Percentiles rank a stretch among this genome's conserved stretches.
Evolutionary conservation across 768 basidiomycete genomes (phyloP).

Genomic region (Russula emetica): DNA sequence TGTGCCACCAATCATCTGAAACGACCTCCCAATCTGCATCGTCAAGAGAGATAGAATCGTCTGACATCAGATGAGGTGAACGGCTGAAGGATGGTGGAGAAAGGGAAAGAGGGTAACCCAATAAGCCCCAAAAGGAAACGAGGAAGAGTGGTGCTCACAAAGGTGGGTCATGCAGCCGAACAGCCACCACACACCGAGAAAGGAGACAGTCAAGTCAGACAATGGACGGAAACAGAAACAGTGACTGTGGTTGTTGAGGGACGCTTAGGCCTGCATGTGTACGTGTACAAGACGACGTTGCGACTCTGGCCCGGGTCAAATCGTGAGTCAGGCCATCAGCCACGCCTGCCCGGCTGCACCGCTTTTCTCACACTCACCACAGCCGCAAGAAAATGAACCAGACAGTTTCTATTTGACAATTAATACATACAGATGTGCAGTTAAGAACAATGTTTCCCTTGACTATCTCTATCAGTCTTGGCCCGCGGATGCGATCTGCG

Average conservation of each 20-base stretch:
- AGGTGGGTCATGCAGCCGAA: conserved; percentile 26
- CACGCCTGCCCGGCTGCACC: neutral
- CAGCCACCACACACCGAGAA: conserved; percentile 23
- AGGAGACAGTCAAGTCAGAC: conserved; percentile 18
- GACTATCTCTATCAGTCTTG: neutral
- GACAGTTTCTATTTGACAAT: neutral
- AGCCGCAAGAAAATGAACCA: neutral
- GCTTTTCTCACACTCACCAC: conserved; percentile 18
- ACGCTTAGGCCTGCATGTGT: conserved; percentile 20
- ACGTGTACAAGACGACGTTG: conserved; percentile 14
- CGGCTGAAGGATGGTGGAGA: conserved; percentile 18
- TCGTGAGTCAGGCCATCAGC: neutral
- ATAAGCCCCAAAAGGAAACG: conserved; percentile 25
- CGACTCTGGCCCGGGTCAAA: neutral
- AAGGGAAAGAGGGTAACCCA: conserved; percentile 24
- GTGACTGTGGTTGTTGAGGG: conserved; percentile 10
- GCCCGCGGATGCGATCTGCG: neutral
- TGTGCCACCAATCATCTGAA: conserved; percentile 27
- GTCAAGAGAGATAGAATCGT: conserved; percentile 17
- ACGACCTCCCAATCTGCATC: conserved; percentile 28
- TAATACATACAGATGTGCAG: neutral
- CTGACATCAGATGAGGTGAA: conserved; percentile 24
- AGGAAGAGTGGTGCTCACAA: conserved; percentile 24
- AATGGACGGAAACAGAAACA: conserved; percentile 5
- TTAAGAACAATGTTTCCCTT: neutral